phyloP scores from a whole-genome alignment of 2,329 filamentous ascomycete genomes.

The Colletotrichum lentis region DNA sequence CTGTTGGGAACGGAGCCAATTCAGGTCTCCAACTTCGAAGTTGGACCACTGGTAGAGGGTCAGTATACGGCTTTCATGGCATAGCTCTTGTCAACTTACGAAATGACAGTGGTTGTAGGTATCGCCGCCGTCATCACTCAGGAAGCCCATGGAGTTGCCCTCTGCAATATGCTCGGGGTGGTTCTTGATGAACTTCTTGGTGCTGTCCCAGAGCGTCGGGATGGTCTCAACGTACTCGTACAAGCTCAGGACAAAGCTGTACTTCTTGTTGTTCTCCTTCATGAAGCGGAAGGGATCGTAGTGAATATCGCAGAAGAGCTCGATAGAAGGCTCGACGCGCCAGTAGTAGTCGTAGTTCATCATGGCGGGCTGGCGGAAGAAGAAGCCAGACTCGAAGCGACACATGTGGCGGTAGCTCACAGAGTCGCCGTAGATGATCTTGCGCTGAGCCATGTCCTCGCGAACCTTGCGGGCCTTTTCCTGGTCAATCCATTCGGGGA shows the following conservation, averaged over 20 bases:
- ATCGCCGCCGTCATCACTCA: slow-evolving; percentile 90
- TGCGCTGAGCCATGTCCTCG: slow-evolving; percentile 90
- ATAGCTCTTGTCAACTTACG: slow-evolving; percentile 60
- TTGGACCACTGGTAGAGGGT: slow-evolving; percentile 82
- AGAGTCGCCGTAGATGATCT: slow-evolving; percentile 98
- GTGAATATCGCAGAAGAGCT: slow-evolving; percentile 94
- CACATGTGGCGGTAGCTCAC: slow-evolving; percentile 99
- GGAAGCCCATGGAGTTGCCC: slow-evolving; percentile 87
- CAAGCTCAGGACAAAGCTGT: slow-evolving; percentile 93
- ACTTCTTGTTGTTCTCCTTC: slow-evolving; percentile 96
- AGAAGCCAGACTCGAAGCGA: slow-evolving; percentile 98
- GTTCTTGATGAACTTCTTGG: slow-evolving; percentile 91
- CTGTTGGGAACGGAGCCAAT: slow-evolving; percentile 89
- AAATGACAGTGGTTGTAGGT: slow-evolving; percentile 98
- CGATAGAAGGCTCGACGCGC: slow-evolving; percentile 96
- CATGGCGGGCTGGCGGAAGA: slow-evolving; percentile 95
- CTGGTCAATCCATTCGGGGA: slow-evolving; percentile 94
- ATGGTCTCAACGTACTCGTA: slow-evolving; percentile 98
- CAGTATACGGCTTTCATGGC: slow-evolving; percentile 38
- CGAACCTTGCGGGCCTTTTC: slow-evolving; percentile 90
- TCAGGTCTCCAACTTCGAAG: slow-evolving; percentile 93
- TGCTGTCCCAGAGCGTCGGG: slow-evolving; percentile 92
- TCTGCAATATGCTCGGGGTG: slow-evolving; percentile 87
- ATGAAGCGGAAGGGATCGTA: slow-evolving; percentile 98
- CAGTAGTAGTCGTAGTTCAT: slow-evolving; percentile 99